A percentile compares a stretch with the other conserved stretches of the same genome.
Evolutionary conservation across 176 grass and related monocot genomes (phyloP).

Genomic region (sorghum (Sorghum bicolor)): DNA sequence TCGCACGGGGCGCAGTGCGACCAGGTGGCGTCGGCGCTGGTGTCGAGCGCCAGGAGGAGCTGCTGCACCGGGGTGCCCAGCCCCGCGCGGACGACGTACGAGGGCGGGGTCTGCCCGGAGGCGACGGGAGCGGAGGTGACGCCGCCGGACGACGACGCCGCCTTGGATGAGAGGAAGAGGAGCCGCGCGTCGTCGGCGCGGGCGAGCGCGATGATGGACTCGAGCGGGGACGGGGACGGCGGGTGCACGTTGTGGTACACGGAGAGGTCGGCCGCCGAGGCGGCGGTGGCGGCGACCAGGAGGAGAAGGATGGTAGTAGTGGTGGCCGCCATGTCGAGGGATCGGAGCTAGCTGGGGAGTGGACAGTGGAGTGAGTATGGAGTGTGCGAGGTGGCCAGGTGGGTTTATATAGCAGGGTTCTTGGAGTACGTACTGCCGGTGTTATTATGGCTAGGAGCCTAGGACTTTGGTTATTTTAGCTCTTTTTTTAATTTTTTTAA

Average conservation of each 20-base stretch:
- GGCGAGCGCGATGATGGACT: slow-evolving; percentile 63
- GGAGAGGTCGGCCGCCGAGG: slow-evolving; percentile 45
- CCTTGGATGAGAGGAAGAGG: slow-evolving; percentile 64
- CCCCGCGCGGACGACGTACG: slow-evolving; percentile 73
- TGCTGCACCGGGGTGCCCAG: slow-evolving; percentile 69
- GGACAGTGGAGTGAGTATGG: not conserved
- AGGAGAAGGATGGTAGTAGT: slow-evolving; percentile 13
- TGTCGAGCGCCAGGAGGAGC: slow-evolving; percentile 78
- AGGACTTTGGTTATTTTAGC: not conserved
- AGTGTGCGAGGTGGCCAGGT: not conserved
- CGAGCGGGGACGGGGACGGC: slow-evolving; percentile 58
- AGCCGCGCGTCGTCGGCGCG: slow-evolving; percentile 66
- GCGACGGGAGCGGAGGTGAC: slow-evolving; percentile 65
- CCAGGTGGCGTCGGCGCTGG: slow-evolving; percentile 91
- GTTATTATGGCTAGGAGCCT: too few species aligned
- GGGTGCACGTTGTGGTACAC: slow-evolving; percentile 64
- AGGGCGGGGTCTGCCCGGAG: slow-evolving; percentile 82
- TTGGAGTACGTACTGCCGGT: not conserved
- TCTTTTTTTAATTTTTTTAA: not conserved
- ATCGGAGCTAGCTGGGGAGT: slow-evolving; percentile 3
- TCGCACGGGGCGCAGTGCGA: slow-evolving; percentile 78
- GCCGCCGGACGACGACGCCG: slow-evolving; percentile 32
- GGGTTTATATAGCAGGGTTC: slow-evolving; percentile 48
- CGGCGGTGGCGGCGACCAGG: slow-evolving; percentile 19
- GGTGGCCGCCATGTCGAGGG: slow-evolving; percentile 28